Percentiles rank a stretch among this genome's conserved stretches.
These are phyloP conservation scores for Komagataella kurtzmanii DNA, from an alignment of 805 yeast species.

Conservation along the genomic window DNA sequence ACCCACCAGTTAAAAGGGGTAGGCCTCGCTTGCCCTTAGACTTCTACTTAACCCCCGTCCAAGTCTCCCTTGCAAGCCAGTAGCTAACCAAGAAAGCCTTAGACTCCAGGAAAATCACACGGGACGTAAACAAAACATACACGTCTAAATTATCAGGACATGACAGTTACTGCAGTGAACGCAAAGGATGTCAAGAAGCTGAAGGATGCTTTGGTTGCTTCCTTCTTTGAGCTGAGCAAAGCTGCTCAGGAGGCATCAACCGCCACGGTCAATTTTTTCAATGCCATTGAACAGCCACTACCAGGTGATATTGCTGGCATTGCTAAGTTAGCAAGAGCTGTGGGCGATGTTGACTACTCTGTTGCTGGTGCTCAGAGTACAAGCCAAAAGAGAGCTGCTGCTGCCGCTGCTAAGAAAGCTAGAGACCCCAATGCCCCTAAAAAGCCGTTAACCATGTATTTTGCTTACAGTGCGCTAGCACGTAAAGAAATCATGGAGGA, in stretches of 20 bases:
- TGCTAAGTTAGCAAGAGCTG: background rate
- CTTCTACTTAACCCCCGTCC: background rate
- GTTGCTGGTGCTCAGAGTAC: constrained; percentile 1
- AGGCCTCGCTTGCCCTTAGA: background rate
- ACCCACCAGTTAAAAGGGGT: background rate
- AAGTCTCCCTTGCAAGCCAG: background rate
- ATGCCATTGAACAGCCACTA: constrained; percentile 20
- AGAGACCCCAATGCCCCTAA: constrained; percentile 91
- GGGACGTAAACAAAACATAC: background rate
- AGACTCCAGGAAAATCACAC: background rate
- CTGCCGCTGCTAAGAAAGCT: constrained; percentile 19
- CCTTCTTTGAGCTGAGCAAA: constrained; percentile 69
- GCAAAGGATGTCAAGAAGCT: background rate
- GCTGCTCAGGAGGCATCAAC: constrained; percentile 80
- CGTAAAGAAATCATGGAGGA: constrained; percentile 63
- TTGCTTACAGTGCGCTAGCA: constrained; percentile 61
- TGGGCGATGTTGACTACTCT: background rate
- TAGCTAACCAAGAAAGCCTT: background rate
- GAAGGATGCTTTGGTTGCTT: constrained; percentile 30
- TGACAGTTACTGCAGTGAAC: background rate
- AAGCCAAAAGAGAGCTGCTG: constrained; percentile 2
- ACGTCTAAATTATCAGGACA: background rate
- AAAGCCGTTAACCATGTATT: constrained; percentile 83
- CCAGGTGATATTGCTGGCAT: background rate
- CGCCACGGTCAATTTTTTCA: constrained; percentile 68